Percentiles rank a stretch among this genome's conserved stretches.
Evolutionary conservation across 257 asterid genomes (phyloP).

Genomic region (Osmanthus fragrans): DNA sequence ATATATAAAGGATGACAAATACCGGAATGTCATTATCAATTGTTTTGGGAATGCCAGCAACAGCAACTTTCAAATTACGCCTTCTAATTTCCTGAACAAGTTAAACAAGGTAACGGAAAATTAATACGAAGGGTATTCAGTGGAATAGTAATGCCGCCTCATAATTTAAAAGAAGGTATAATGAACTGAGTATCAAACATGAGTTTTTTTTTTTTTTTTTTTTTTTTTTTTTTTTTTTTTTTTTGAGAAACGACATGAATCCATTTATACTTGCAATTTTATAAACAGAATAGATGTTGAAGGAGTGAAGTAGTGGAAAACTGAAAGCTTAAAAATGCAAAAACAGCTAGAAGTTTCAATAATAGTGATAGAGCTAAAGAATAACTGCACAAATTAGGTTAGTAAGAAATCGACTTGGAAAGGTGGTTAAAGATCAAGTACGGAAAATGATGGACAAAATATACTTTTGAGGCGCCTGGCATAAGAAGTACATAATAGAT

Average conservation of each 20-base stretch:
- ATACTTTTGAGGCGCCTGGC: too few relatives aligned
- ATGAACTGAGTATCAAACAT: neutral
- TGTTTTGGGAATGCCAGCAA: slow-evolving; percentile 94
- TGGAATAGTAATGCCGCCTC: slow-evolving; percentile 14
- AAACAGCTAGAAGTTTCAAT: neutral
- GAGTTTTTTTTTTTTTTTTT: neutral
- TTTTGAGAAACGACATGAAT: slow-evolving; percentile 9
- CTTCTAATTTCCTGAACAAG: slow-evolving; percentile 71
- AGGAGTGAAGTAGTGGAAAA: slow-evolving; percentile 5
- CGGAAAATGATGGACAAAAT: too few relatives aligned
- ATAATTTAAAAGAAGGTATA: neutral
- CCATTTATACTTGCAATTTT: slow-evolving; percentile 14
- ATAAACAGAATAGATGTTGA: slow-evolving; percentile 15
- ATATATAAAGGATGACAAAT: slow-evolving; percentile 29
- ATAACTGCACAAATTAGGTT: neutral
- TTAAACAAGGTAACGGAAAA: neutral
- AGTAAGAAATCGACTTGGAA: neutral
- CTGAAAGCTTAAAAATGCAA: slow-evolving; percentile 8
- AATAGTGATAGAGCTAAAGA: neutral
- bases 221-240: neutral
- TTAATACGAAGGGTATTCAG: neutral
- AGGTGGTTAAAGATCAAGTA: slow-evolving; percentile 12
- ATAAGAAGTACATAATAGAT: too few relatives aligned
- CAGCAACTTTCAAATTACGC: slow-evolving; percentile 80
- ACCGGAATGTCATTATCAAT: slow-evolving; percentile 96